phyloP scores from a whole-genome alignment of 352 stramenopile genomes.

The Phytophthora kernoviae region DNA sequence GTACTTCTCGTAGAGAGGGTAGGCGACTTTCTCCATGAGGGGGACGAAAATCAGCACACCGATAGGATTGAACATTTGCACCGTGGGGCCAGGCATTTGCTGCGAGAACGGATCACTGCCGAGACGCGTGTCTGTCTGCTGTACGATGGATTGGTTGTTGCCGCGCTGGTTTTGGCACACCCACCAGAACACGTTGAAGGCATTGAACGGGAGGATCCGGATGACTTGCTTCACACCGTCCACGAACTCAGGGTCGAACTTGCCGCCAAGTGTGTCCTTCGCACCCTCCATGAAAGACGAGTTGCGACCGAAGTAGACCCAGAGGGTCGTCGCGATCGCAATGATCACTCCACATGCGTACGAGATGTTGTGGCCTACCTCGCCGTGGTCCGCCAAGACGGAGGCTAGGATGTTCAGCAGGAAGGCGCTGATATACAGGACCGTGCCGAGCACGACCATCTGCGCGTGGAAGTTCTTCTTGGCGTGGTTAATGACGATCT shows the following conservation, averaged over 20 bases:
- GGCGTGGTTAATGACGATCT: constrained; percentile 35
- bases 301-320: constrained; percentile 50
- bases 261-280: constrained; percentile 44
- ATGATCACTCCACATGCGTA: constrained; percentile 42
- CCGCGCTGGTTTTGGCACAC: constrained; percentile 61
- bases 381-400: constrained; percentile 41
- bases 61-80: constrained; percentile 56
- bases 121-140: constrained; percentile 64
- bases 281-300: constrained; percentile 48
- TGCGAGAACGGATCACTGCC: constrained; percentile 31
- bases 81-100: constrained; percentile 53
- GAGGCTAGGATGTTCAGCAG: constrained; percentile 60
- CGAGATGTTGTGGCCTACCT: constrained; percentile 46
- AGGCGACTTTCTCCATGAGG: constrained; percentile 42
- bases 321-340: constrained; percentile 39
- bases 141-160: constrained; percentile 72
- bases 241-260: constrained; percentile 44
- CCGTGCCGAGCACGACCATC: constrained; percentile 39
- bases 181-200: constrained; percentile 67
- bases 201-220: constrained; percentile 31
- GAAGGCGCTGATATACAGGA: constrained; percentile 41
- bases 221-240: no score
- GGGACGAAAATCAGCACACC: constrained; percentile 45
- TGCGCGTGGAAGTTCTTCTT: constrained; percentile 30
- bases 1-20: constrained; percentile 45